Conservation (phyloP, 495 filamentous ascomycete genomes). For the Penicillium desertorum region DNA sequence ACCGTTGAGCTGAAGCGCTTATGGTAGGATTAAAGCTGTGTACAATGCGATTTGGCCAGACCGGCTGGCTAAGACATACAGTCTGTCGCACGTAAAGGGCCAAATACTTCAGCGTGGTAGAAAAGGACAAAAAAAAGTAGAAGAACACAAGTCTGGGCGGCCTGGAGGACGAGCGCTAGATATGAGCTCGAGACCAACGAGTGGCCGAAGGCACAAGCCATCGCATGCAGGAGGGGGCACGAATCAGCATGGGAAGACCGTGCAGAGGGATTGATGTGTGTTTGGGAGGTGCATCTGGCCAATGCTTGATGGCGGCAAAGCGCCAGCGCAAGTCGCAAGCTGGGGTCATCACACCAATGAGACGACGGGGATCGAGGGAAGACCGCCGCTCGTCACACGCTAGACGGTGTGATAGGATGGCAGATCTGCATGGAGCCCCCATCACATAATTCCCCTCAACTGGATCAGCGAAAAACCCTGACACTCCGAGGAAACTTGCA, state of each 20-base stretch:
- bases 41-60: slow-evolving; percentile 34
- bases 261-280: slow-evolving; percentile 28
- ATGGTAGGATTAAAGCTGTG: slow-evolving; percentile 10
- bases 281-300: slow-evolving; percentile 43
- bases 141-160: slow-evolving; percentile 24
- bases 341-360: slow-evolving; percentile 38
- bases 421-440: slow-evolving; percentile 37
- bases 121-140: slow-evolving; percentile 3
- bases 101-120: slow-evolving; percentile 14
- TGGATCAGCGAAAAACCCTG: slow-evolving; percentile 5
- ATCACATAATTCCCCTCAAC: slow-evolving; percentile 20
- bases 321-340: slow-evolving; percentile 34
- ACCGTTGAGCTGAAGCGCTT: slow-evolving; percentile 10
- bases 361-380: slow-evolving; percentile 18
- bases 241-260: slow-evolving; percentile 28
- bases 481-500: slow-evolving; percentile 7
- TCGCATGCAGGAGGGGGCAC: slow-evolving; percentile 36
- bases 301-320: slow-evolving; percentile 42
- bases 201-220: slow-evolving; percentile 16
- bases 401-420: slow-evolving; percentile 40
- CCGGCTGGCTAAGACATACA: slow-evolving; percentile 44
- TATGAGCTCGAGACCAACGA: slow-evolving; percentile 26
- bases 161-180: slow-evolving; percentile 30
- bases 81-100: slow-evolving; percentile 31
- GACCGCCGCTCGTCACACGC: slow-evolving; percentile 43